phyloP scores from a whole-genome alignment of 306 rosid species.

The Hippophae rhamnoides region DNA sequence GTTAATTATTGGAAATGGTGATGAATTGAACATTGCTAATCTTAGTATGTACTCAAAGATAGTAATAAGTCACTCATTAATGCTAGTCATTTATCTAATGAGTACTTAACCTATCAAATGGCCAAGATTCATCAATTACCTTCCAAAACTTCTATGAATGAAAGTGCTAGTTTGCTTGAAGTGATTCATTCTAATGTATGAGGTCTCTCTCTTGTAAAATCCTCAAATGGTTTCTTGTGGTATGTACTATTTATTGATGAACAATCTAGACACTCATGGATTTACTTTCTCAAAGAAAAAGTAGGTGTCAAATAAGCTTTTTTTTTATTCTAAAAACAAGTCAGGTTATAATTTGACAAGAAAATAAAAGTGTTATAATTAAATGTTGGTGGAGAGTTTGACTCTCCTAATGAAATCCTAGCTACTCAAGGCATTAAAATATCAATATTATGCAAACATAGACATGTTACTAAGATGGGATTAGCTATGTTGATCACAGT shows the following conservation, averaged over 20 bases:
- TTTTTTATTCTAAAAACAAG: not conserved
- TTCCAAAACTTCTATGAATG: not conserved
- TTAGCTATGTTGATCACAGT: not conserved
- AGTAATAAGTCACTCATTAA: not conserved
- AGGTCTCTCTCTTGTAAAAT: not conserved
- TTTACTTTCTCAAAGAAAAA: not conserved
- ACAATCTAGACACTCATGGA: not conserved
- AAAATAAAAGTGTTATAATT: not conserved
- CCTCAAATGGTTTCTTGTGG: not conserved
- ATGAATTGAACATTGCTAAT: not conserved
- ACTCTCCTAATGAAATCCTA: not conserved
- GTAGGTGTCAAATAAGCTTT: not conserved
- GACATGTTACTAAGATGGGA: not conserved
- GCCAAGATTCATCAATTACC: not conserved
- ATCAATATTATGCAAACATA: not conserved
- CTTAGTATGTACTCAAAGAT: not conserved
- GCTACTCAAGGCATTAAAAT: not conserved
- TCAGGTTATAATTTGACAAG: too few relatives aligned
- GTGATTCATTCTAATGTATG: not conserved
- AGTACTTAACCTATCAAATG: not conserved
- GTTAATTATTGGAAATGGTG: not conserved
- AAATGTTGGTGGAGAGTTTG: not conserved
- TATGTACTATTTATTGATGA: slow-evolving; percentile 1
- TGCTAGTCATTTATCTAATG: not conserved
- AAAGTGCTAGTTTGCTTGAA: not conserved